Evolutionary conservation across 2,329 filamentous ascomycete species (phyloP), one percentile per base, ranked within the genome.

Genomic region (Aspergillus ibericus): DNA sequence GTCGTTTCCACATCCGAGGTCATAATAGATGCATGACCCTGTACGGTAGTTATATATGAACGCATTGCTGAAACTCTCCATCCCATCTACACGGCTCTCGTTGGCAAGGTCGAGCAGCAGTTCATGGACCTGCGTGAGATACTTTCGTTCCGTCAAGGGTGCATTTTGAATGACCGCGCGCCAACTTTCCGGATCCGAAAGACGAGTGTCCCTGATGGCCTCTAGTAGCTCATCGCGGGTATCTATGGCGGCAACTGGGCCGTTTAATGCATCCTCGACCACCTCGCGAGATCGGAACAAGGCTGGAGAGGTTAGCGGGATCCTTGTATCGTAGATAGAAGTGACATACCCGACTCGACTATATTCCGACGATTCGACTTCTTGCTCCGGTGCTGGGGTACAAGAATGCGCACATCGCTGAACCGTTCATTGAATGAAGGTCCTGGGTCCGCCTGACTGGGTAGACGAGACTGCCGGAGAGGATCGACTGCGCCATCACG

Each of bases 21-120:
- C 92, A 74, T 96, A 96, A 71, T 93, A 91, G 52, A 96, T 83
- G 72, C 91, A 93, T 59, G 84, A 88, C 0, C 89, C 90, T 9
- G 91, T 96, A 59, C 92, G 82, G 68, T 96, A 96, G 69, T 96
- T 96, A 77, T 96, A 96, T 53, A 97, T 84, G 76, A 96, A 96
- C 10, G 91, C 90, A 72, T 93, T 90, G 48, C 85, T 83, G 22
- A 83, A 82, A 34, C 69, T 69, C 52, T 80, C 78, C 79, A 82
- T 77, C 80, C 87, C 80, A 58, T 75, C 73, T 25, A 66, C 58
- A 35, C 61, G 70, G 27, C 64, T 69, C 72, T 83, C 77, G 64
- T 80, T 75, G 72, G 85, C 85, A 80, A 95, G 76, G 68, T 83
- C 76, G 70, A 78, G 72, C 54, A 97, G 80, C 73, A 93, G 80